Base-by-base conservation (phyloP, 805 yeast genomes). In the Candida railenensis region DNA sequence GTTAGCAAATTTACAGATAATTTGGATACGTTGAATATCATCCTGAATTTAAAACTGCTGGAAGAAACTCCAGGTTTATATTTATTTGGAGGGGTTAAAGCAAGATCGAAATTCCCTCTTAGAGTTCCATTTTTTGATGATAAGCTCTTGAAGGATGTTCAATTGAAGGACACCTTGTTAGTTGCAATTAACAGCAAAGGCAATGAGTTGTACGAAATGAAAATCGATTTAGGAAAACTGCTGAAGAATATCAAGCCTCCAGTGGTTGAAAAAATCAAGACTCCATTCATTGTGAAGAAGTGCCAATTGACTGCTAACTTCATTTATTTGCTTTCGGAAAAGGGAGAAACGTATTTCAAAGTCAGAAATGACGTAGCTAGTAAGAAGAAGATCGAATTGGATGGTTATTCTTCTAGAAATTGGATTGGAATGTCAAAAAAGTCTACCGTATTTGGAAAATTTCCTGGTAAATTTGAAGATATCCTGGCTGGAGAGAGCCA, bases 161-260 rank as follows among this genome's bases (percentile, higher is more conserved):
- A 73, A 18, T 58, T 89, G 2, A 69, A 74, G 20, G 73, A 72
- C 3, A 65, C 59, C 45, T 63, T 65, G 12, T 67, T 80, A 5
- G 82, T 78, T 22, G 66, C 75, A 3, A 89, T 89, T 0, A 78
- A 89, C 15, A 79, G 83, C 49, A 73, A 74, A 1, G 77, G 76
- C 14, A 98, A 97, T 16, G 78, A 85, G 56, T 72, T 89, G 28
- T 82, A 81, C 46, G 87, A 85, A 58, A 89, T 91, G 87, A 81
- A 82, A n/a, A 56, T 62, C 22, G 77, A 74, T 0, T 58, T 57
- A 45, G 57, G 63, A 37, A 48, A 53, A 14, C 62, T 69, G 47
- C 57, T 3, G 52, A 51, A 1, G 18, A 28, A 9, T 7, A 4
- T 18, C 12, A 7, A n/a, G 15, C 15, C 9, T 7, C 3, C 5